These are phyloP conservation scores for Articulospora tetracladia DNA, from an alignment of 495 filamentous ascomycete genomes.

Conservation along the genomic window DNA sequence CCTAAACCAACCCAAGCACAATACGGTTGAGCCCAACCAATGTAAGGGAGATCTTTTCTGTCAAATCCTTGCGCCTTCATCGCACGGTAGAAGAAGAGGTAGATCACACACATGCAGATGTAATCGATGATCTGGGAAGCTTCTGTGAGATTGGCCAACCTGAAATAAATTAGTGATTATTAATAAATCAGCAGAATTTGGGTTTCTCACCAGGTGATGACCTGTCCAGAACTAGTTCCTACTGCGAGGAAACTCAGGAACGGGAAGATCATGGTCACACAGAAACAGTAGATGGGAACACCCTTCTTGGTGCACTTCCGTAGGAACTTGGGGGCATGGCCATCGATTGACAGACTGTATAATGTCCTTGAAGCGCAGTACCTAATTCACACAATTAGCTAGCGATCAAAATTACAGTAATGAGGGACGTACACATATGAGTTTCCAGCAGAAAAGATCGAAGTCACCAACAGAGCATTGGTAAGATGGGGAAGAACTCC, in stretches of 20 bases:
- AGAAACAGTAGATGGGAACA: conserved; percentile 54
- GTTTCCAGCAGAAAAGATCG: conserved; percentile 80
- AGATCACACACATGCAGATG: conserved; percentile 46
- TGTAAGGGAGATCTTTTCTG: conserved; percentile 51
- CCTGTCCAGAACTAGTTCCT: conserved; percentile 22
- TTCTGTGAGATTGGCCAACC: conserved; percentile 16
- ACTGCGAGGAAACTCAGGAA: conserved; percentile 41
- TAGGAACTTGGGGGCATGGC: conserved; percentile 62
- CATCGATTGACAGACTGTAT: conserved; percentile 69
- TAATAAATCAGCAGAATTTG: neutral
- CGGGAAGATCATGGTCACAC: conserved; percentile 44
- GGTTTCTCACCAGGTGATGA: conserved; percentile 33
- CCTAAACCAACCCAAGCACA: conserved; percentile 41
- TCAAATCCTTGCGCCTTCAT: conserved; percentile 56
- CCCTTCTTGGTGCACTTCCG: conserved; percentile 56
- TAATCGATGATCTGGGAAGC: conserved; percentile 16
- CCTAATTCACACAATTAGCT: conserved; percentile 44
- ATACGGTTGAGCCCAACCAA: conserved; percentile 56
- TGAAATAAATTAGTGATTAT: neutral
- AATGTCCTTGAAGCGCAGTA: conserved; percentile 76
- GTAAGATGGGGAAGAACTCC: conserved; percentile 69
- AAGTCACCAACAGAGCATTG: conserved; percentile 63
- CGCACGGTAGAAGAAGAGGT: conserved; percentile 58
- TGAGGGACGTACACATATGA: conserved; percentile 32
- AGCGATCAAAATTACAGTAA: neutral